Conservation (phyloP, 1,139 yeast genomes). For the Eremothecium cymbalariae region DNA sequence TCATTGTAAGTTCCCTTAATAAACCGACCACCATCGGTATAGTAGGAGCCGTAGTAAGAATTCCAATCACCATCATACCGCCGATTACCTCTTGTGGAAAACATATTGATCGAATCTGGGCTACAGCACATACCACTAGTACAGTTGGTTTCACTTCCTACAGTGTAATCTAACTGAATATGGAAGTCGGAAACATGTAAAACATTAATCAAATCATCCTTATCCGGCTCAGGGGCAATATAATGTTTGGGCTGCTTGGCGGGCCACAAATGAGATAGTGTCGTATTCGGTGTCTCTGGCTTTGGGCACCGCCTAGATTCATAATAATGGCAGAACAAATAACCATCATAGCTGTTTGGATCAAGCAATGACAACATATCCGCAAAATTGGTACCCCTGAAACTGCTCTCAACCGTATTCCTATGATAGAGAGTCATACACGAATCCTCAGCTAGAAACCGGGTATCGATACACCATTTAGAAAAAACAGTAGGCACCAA, state of each 20-base stretch:
- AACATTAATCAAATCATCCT: conserved; percentile 47
- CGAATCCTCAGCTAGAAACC: conserved; percentile 19
- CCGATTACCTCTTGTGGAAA: conserved; percentile 14
- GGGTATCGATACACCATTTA: conserved; percentile 37
- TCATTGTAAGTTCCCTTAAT: conserved; percentile 34
- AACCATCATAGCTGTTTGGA: conserved; percentile 44
- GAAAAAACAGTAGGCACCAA: conserved; percentile 38
- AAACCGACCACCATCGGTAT: conserved; percentile 32
- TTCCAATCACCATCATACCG: conserved; percentile 15
- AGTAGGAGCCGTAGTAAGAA: conserved; percentile 36
- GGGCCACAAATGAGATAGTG: conserved; percentile 40
- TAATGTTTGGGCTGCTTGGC: conserved; percentile 32
- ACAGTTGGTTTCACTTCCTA: conserved; percentile 58
- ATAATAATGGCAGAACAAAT: conserved; percentile 46
- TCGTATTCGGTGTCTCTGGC: conserved; percentile 39
- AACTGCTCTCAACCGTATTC: conserved; percentile 31
- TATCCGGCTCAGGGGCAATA: conserved; percentile 32
- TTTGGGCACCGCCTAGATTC: conserved; percentile 37
- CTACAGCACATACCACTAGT: conserved; percentile 33
- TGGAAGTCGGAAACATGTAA: conserved; percentile 62
- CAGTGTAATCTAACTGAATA: conserved; percentile 46
- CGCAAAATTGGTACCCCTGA: conserved; percentile 40
- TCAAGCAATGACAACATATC: conserved; percentile 42
- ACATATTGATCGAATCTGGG: conserved; percentile 23
- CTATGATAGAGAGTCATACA: conserved; percentile 32